Base-by-base conservation (phyloP, 2,329 filamentous ascomycete genomes). In the Paramyrothecium roridum region DNA sequence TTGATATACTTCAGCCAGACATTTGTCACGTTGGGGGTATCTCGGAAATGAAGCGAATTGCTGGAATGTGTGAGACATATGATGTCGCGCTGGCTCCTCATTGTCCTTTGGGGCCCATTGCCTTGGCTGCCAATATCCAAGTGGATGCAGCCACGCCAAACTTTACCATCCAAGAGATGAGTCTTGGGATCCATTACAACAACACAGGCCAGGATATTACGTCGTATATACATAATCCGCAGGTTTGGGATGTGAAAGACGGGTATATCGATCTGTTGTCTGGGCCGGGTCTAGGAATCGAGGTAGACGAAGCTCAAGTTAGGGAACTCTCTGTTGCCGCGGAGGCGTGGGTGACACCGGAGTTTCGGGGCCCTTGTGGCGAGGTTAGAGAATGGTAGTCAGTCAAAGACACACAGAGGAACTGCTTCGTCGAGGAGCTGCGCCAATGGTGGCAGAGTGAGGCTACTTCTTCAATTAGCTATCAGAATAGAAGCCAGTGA, bases 151-250 rank as follows among this genome's bases (percentile, higher is more conserved):
- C 72, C 12, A 83, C 74, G 20, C 79, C 79, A 20, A 91, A 88
- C 68, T 91, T 88, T 66, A 82, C 80, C 0, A 91, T 92, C 34
- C 85, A 90, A 65, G 89, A 92, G 69, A 91, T 91, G 89, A 87
- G 85, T 52, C 65, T 91, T 33, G 89, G 89, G 0, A 92, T 93
- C 62, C 90, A 93, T 67, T 93, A 92, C 66, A 93, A 93, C 61
- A 81, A 79, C 0, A 85, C 82, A 1, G 78, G 83, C 2, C 77
- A 85, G 61, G 87, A 90, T 65, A 73, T 90, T 53, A 80, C 81
- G 13, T 88, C 81, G 23, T 91, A 91, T 65, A 76, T 85, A 2
- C 83, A 81, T 63, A 82, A 90, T 61, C 78, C 83, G 0, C 78
- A 81, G 51, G 82, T 89, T 0, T 90, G 87, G 77, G 75, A 83